These are phyloP conservation scores for Penicillium sp. DNA, from an alignment of 2,329 filamentous ascomycete species.

Conservation along the genomic window DNA sequence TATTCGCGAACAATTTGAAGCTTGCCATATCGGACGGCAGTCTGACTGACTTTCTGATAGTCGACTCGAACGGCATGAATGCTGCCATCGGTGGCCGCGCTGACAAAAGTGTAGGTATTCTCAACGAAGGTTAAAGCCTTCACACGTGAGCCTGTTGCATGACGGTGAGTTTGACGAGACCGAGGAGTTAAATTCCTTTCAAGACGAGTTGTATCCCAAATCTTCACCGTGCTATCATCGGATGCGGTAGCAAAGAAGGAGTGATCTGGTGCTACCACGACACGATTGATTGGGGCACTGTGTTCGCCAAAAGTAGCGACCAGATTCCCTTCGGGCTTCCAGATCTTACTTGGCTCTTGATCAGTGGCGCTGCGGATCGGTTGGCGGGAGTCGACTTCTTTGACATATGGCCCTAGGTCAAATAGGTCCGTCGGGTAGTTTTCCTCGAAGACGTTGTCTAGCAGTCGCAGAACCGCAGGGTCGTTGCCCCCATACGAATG, in stretches of 20 bases:
- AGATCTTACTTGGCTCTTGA: conserved; percentile 59
- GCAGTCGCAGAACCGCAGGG: conserved; percentile 58
- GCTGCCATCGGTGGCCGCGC: conserved; percentile 83
- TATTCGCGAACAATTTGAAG: conserved; percentile 75
- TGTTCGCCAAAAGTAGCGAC: conserved; percentile 91
- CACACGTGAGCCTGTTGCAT: conserved; percentile 68
- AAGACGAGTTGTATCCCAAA: conserved; percentile 88
- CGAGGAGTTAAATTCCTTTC: conserved; percentile 89
- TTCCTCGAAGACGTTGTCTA: conserved; percentile 79
- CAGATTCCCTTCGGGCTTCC: conserved; percentile 79
- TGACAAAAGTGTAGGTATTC: conserved; percentile 89
- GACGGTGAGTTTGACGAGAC: conserved; percentile 79
- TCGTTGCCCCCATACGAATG: conserved; percentile 85
- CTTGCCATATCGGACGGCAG: conserved; percentile 69
- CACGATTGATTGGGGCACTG: conserved; percentile 73
- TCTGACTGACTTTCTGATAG: conserved; percentile 57
- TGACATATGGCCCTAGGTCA: conserved; percentile 75
- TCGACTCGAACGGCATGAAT: conserved; percentile 88
- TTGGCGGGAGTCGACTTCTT: conserved; percentile 57
- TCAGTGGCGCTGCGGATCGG: conserved; percentile 56
- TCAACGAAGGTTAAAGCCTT: conserved; percentile 87
- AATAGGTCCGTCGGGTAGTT: conserved; percentile 60
- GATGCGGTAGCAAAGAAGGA: conserved; percentile 91
- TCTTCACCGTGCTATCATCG: conserved; percentile 83
- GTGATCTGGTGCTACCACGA: conserved; percentile 83